Base-by-base conservation (phyloP, 768 basidiomycete species). In the Termitomyces sp. region DNA sequence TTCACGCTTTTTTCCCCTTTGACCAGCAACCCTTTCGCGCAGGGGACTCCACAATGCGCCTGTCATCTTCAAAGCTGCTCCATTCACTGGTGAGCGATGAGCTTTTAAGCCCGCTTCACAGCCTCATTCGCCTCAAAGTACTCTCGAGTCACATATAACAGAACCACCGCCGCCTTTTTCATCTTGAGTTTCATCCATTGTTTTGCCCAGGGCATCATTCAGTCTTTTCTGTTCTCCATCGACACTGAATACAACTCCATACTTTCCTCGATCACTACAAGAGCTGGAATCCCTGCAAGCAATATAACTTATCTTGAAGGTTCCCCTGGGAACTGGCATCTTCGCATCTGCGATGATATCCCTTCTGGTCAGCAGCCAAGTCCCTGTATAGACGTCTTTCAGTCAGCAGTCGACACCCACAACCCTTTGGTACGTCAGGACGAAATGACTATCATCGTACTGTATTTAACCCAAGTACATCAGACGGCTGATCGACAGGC, bases 181-280 rank as follows among this genome's bases (percentile, higher is more conserved):
- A 58, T 82, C 24, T 76, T 83, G 60, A 77, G 75, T 41, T 72
- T 83, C 57, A 18, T 81, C 48, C 77, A 80, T 62, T 84, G 81
- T 64, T 75, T 83, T 51, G 69, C 76, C 11, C 83, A 84, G 59
- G 83, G 79, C 58, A 68, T 80, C 56, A 68, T 84, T 37, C 81
- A 81, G 64, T 76, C 81, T 1, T 68, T 81, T 18, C 72, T 84
- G 12, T 80, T 73, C 65, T 72, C 71, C 22, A 59, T 79, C 64
- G 83, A 86, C 63, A 63, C 73, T 7, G 66, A 75, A 30, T 78
- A 78, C 61, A 65, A 67, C 53, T 58, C 63, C 2, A 62, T 83
- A 33, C 67, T 79, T 13, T 64, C 69, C 24, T 63, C 64, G 11
- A 76, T 85, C 57, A 72, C 78, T 20, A 48, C 67, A 6, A 65